Evolutionary conservation across 164 flowering plant genomes (phyloP).

Genomic region (Berberis thunbergii): DNA sequence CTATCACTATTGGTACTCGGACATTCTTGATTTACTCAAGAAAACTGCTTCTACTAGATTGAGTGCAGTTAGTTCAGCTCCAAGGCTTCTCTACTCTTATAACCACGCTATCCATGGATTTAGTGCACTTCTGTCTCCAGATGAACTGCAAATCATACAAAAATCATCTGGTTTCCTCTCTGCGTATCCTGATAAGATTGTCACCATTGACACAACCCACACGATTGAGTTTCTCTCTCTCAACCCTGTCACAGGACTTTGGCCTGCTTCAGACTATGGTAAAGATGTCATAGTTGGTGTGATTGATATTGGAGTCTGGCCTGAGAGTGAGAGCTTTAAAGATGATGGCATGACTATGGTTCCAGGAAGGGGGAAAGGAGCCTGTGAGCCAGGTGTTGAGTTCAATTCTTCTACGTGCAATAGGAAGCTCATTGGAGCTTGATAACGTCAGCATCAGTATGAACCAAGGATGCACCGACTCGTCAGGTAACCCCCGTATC

Average conservation of each 20-base stretch:
- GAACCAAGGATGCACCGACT: no score
- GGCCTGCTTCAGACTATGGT: slow-evolving; percentile 53
- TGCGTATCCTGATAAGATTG: slow-evolving; percentile 21
- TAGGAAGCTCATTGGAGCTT: slow-evolving; percentile 58
- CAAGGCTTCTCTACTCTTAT: slow-evolving; percentile 29
- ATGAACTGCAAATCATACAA: slow-evolving; percentile 22
- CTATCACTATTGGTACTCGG: slow-evolving; percentile 34
- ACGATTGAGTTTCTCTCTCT: slow-evolving; percentile 42
- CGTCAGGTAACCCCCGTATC: no score
- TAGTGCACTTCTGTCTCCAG: slow-evolving; percentile 22
- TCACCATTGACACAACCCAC: slow-evolving; percentile 43
- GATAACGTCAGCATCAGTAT: slow-evolving; percentile 13
- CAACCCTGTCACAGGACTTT: slow-evolving; percentile 25
- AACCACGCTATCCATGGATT: slow-evolving; percentile 42
- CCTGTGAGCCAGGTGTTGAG: slow-evolving; percentile 31
- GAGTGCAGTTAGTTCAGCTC: not conserved
- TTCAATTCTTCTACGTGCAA: slow-evolving; percentile 55
- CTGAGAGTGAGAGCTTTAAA: slow-evolving; percentile 50
- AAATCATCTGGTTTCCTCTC: slow-evolving; percentile 33
- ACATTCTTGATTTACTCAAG: slow-evolving; percentile 23
- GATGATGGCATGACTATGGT: slow-evolving; percentile 44
- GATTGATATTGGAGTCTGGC: slow-evolving; percentile 67
- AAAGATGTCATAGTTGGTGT: slow-evolving; percentile 53
- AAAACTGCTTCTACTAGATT: not conserved
- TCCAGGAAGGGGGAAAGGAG: slow-evolving; percentile 56